Base-by-base conservation (phyloP, 2,329 filamentous ascomycete genomes). In the Aspergillus brasiliensis region DNA sequence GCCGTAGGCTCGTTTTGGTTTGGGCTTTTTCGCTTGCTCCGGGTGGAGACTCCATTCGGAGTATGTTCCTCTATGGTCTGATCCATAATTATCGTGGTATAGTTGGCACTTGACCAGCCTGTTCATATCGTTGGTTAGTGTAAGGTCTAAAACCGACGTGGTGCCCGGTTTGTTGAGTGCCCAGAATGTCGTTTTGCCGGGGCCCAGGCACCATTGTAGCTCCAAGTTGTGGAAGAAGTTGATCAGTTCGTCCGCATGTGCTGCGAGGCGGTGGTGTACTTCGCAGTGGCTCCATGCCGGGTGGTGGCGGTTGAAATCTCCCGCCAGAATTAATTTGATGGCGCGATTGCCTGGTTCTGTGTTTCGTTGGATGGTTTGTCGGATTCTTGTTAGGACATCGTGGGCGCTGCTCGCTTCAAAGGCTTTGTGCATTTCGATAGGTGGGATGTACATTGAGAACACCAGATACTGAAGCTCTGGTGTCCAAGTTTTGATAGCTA, bases 71-170 rank as follows among this genome's bases (percentile, higher is more conserved):
- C 57, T 56, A 44, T 70, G 58, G 58, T 68, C 63, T 1, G 63
- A 69, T 21, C 68, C 54, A 34, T 71, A 69, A 57, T 68, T 64
- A 13, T 69, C 62, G 25, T 64, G 59, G 56, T 71, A 68, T 1
- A 69, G 63, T 6, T 67, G 59, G 51, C 56, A 71, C 44, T 66
- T 68, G 3, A 69, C 40, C 11, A 71, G 57, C 8, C 48, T 59
- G 11, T 28, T 37, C 2, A 37, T 62, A 15, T 57, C 37, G 8
- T 67, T 48, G 0, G 61, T 68, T 3, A 69, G 37, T 8, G 59
- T 67, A 0, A 65, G 60, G 34, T 69, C 61, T 5, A 69, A 44
- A 1, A 49, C 57, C 0, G 61, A 68, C 10, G n/a, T 34, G 31
- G 48, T 54, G 7, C 63, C 62, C 5, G 62, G 63, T 28, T 61